Base-by-base conservation (phyloP, 768 basidiomycete genomes). In the Vararia minispora region DNA sequence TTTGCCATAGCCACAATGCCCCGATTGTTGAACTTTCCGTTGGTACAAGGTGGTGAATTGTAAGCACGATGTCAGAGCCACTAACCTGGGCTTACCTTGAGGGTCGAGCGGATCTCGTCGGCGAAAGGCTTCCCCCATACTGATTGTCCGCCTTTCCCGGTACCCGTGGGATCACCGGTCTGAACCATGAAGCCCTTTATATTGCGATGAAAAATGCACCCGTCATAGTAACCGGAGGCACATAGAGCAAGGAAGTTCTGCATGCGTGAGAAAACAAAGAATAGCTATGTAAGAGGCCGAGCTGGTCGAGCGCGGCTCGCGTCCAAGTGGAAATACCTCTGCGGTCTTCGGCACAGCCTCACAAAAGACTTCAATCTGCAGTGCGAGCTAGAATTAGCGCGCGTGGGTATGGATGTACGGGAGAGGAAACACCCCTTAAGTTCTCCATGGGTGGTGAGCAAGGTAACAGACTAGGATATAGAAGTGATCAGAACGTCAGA, bases 1-100 rank as follows among this genome's bases (percentile, higher is more conserved):
- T 98, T 99, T 39, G 95, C 95, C 92, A 98, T 98, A 21, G 95
- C 95, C 12, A 98, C 80, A 47, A 97, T 71, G 13, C 95, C 95
- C 44, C 95, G 77, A 36, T 78, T 67, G 58, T 97, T 97, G 65
- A 99, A 98, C 94, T 98, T 23, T 5, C 17, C 33, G 18, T 10
- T 7, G 5, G n/a, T n/a, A 18, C 37, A 29, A 39, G 32, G 44
- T 47, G 50, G 49, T 48, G 56, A 48, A 57, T 50, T 46, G 50
- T 27, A 37, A 37, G 38, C 22, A 31, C 33, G 28, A 14, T 28
- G 28, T n/a, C 29, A n/a, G 29, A 14, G 4, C 7, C 13, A 35
- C 25, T 24, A 16, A 10, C 27, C 14, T 46, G 30, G 38, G 23
- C 39, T 53, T 40, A 90, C 92, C 70, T 95, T 94, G 48, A 99